These are phyloP conservation scores for Salisapilia sapeloensis DNA, from an alignment of 352 stramenopile species.

Conservation along the genomic window DNA sequence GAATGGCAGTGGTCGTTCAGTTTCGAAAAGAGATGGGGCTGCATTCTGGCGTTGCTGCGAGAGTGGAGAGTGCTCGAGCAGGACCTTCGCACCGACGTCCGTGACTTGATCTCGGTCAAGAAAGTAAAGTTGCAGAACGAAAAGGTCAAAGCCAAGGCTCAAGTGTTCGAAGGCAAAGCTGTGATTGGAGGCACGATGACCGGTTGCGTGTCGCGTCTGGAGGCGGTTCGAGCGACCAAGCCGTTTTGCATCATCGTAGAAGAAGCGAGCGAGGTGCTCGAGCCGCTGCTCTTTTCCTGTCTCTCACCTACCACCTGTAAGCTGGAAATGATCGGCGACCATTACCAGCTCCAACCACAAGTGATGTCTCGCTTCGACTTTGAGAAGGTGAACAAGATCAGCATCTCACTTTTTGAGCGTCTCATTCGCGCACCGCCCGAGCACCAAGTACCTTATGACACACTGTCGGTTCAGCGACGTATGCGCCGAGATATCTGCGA, in stretches of 20 bases:
- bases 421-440: slow-evolving; percentile 49
- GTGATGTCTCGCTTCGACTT: slow-evolving; percentile 79
- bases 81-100: no score
- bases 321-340: slow-evolving; percentile 81
- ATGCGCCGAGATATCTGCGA: slow-evolving; percentile 83
- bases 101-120: slow-evolving; percentile 13
- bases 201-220: slow-evolving; percentile 64
- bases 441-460: slow-evolving; percentile 50
- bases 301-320: slow-evolving; percentile 71
- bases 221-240: slow-evolving; percentile 67
- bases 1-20: slow-evolving; percentile 66
- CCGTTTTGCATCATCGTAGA: slow-evolving; percentile 79
- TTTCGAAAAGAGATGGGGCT: slow-evolving; percentile 34
- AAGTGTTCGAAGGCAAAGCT: slow-evolving; percentile 68
- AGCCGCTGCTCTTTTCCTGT: slow-evolving; percentile 75
- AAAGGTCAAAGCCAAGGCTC: slow-evolving; percentile 38
- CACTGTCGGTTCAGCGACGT: slow-evolving; percentile 72
- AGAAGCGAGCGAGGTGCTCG: slow-evolving; percentile 77
- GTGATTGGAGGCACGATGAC: slow-evolving; percentile 81
- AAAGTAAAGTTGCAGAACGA: slow-evolving; percentile 41
- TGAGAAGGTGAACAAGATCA: slow-evolving; percentile 71
- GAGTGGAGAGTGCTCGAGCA: slow-evolving; percentile 7
- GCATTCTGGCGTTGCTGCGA: slow-evolving; percentile 12
- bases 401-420: slow-evolving; percentile 82
- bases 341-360: slow-evolving; percentile 70